Percentiles rank a stretch among this genome's conserved stretches.
phyloP scores from a whole-genome alignment of 2,329 filamentous ascomycete genomes.

The Biscogniauxia marginata region DNA sequence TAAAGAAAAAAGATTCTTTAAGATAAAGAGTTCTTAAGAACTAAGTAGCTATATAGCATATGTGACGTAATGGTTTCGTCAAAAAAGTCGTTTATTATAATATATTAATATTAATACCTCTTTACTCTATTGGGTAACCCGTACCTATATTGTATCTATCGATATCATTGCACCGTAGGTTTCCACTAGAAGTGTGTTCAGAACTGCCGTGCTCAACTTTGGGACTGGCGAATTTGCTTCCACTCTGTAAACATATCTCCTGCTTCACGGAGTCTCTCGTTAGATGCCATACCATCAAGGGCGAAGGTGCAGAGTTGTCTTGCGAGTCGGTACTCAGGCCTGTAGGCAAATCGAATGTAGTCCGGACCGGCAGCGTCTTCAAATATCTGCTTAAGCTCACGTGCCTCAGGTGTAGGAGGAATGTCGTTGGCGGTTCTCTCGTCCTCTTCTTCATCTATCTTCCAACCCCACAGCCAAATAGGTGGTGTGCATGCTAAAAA shows the following conservation, averaged over 20 bases:
- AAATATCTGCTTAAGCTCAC: slow-evolving; percentile 28
- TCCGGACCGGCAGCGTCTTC: slow-evolving; percentile 25
- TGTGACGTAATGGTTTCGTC: too few relatives aligned
- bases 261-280: slow-evolving; percentile 1
- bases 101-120: too few relatives aligned
- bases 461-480: slow-evolving; percentile 31
- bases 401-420: slow-evolving; percentile 3
- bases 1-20: too few relatives aligned
- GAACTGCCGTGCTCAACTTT: too few relatives aligned
- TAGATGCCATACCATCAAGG: slow-evolving; percentile 3
- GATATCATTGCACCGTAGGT: not conserved
- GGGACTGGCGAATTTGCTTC: not conserved
- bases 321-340: slow-evolving; percentile 22
- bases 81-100: too few relatives aligned
- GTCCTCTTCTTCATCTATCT: slow-evolving; percentile 22
- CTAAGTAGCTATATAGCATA: too few relatives aligned
- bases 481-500: slow-evolving; percentile 34
- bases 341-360: slow-evolving; percentile 26
- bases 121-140: too few relatives aligned
- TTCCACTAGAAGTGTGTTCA: not conserved
- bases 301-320: slow-evolving; percentile 14
- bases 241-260: slow-evolving; percentile 9
- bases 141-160: not conserved
- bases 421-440: slow-evolving; percentile 7
- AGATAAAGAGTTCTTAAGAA: too few relatives aligned